Base-by-base conservation (phyloP, 2,329 filamentous ascomycete genomes). In the Microsporum canis region DNA sequence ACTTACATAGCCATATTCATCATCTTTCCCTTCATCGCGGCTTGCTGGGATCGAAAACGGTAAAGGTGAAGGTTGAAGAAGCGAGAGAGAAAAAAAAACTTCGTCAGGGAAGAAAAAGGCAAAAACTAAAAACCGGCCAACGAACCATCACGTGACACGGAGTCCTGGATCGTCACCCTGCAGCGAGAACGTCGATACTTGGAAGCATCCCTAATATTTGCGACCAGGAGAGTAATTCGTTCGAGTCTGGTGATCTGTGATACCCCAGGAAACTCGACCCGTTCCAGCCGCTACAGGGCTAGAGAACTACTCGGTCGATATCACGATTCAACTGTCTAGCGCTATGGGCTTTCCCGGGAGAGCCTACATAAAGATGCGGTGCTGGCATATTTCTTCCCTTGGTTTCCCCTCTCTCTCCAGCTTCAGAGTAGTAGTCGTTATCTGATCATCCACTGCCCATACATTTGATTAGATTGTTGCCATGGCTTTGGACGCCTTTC, bases 401-500 rank as follows among this genome's bases (percentile, higher is more conserved):
- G 17, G 17, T 23, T 23, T 23, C 39, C 39, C 39, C 23, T 49
- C 45, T 36, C 31, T 55, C 31, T 34, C 31, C 51, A 53, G 49
- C 3, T 8, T 34, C 31, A 17, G 23, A 34, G 27, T 10, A 17
- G 51, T 31, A 55, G 51, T 34, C 14, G 51, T 31, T 29, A 55
- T 55, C 51, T 55, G 51, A 31, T 17, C 31, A 55, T 55, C 51
- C 51, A n/a, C 51, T 55, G 51, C 51, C 8, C 23, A 34, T 8
- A 34, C 10, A 34, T 47, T 47, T 47, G 3, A 27, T 29, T 3
- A 23, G 10, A 17, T 31, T 3, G n/a, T 14, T 23, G 31, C 5
- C 53, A 58, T 10, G 45, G 64, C 64, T 8, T 33, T 66, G 34
- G 39, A 41, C 23, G 33, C 62, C 33, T 57, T 66, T 12, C 17